Conservation (phyloP, 1,139 yeast genomes). For the Saccharomyces hybrid region DNA sequence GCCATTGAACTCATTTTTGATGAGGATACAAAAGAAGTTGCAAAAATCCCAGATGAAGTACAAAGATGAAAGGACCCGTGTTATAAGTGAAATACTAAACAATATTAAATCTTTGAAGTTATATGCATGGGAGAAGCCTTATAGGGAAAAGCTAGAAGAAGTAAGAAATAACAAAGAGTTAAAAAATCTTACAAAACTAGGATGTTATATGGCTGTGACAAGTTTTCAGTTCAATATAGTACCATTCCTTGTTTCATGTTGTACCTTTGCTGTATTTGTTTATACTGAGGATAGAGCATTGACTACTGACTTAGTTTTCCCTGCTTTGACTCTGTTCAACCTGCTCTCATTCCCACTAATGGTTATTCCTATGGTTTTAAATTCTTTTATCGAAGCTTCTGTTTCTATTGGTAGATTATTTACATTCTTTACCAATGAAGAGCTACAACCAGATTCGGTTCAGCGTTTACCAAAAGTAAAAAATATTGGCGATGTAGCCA, state of each 20-base stretch:
- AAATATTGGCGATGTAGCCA: constrained; percentile 59
- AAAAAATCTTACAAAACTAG: constrained; percentile 66
- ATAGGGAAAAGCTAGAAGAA: constrained; percentile 57
- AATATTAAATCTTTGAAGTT: constrained; percentile 87
- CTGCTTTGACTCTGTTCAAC: constrained; percentile 83
- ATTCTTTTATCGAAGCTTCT: constrained; percentile 80
- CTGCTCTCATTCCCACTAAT: constrained; percentile 85
- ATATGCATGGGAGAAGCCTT: constrained; percentile 93
- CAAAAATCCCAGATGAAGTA: constrained; percentile 70
- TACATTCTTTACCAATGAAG: constrained; percentile 65
- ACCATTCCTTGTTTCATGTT: constrained; percentile 85
- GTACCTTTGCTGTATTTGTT: constrained; percentile 82
- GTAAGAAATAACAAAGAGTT: constrained; percentile 90
- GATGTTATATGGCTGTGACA: constrained; percentile 64
- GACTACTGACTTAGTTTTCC: constrained; percentile 89
- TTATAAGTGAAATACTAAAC: constrained; percentile 80
- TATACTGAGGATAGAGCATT: constrained; percentile 56
- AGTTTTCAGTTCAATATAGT: constrained; percentile 79
- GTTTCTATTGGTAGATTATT: constrained; percentile 77
- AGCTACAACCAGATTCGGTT: constrained; percentile 75
- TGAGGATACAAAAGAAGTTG: constrained; percentile 62
- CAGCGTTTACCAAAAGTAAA: constrained; percentile 46
- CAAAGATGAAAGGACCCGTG: constrained; percentile 61
- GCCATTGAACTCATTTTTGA: constrained; percentile 72
- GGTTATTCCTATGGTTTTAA: constrained; percentile 85